Evolutionary conservation across 129 eudicot species (phyloP).

Genomic region (Arctium lappa): DNA sequence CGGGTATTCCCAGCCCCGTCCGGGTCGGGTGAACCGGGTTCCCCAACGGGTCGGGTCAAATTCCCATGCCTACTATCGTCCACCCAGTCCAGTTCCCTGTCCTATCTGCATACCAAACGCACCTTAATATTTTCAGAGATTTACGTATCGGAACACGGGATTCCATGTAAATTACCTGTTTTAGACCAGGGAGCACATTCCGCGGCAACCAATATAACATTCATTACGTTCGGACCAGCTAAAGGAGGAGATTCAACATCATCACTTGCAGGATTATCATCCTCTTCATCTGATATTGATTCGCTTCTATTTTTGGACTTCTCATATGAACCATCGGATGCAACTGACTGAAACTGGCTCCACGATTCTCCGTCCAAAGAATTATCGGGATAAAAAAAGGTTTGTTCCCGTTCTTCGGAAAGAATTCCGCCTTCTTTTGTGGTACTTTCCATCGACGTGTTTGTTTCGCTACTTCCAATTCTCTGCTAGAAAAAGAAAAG

Average conservation of each 20-base stretch:
- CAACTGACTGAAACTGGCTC: conserved; percentile 7
- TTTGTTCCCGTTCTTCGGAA: conserved; percentile 18
- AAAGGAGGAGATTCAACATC: conserved; percentile 70
- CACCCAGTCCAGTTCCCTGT: too few species aligned
- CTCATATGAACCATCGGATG: conserved; percentile 27
- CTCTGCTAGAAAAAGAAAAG: conserved; percentile 33
- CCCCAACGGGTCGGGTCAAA: too few species aligned
- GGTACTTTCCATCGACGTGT: conserved; percentile 32
- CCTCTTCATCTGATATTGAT: conserved; percentile 19
- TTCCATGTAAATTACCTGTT: conserved; percentile 47
- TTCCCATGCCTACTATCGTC: too few species aligned
- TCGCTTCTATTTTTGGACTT: conserved; percentile 24
- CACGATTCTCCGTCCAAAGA: conserved; percentile 18
- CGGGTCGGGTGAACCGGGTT: too few species aligned
- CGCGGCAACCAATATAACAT: conserved; percentile 84
- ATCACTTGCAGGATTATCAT: conserved; percentile 30
- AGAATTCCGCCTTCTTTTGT: conserved; percentile 21
- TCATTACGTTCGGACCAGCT: conserved; percentile 88
- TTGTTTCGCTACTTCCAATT: conserved; percentile 31
- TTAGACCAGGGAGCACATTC: conserved; percentile 97
- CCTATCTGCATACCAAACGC: not conserved
- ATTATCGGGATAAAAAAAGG: conserved; percentile 19
- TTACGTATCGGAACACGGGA: not conserved
- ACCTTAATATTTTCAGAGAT: not conserved
- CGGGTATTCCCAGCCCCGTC: too few species aligned